Evolutionary conservation across 2,329 filamentous ascomycete genomes (phyloP), one percentile per base, ranked within the genome.

Genomic region (Coleophoma eucalyptorum): DNA sequence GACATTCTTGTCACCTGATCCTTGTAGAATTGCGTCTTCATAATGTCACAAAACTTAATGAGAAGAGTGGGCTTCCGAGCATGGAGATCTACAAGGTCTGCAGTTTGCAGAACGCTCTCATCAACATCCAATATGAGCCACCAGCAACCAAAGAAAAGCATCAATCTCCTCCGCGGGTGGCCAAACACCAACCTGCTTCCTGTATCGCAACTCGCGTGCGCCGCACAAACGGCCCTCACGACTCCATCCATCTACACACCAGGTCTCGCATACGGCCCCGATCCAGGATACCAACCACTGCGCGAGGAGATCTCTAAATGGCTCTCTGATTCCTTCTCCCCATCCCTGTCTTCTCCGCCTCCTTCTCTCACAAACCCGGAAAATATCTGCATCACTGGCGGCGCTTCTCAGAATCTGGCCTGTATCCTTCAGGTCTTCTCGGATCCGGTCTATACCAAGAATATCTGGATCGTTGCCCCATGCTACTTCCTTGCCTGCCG

Each of bases 401-500:
- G 92, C 15, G 92, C 92, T 3, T 89, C 84, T 57, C 91, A 96
- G 74, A 91, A 86, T 64, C 67, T 96, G 2, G 90, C 87, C 0
- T 87, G 83, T 62, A 72, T 96, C 4, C 71, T 96, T 46, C 82
- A 87, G 66, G 87, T 87, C 31, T 96, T 87, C 63, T 88, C 90
- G 0, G 92, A 96, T 65, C 87, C 89, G 1, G 69, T 75, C 2
- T 86, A 84, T 62, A 96, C 92, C 1, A 75, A 79, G 43, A 82
- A 82, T 57, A 76, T 96, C 10, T 96, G 89, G 87, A 80, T 92
- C 68, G 83, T 91, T 2, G 83, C 87, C 18, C 92, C 92, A 4
- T 87, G 86, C 43, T 96, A 96, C 65, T 88, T 90, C 68, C 75
- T 96, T n/a, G 88, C 85, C 0, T 91, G 88, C 62, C 78, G 85